Evolutionary conservation across 2,329 filamentous ascomycete species (phyloP).

Genomic region (Diaporthe citriasiana): DNA sequence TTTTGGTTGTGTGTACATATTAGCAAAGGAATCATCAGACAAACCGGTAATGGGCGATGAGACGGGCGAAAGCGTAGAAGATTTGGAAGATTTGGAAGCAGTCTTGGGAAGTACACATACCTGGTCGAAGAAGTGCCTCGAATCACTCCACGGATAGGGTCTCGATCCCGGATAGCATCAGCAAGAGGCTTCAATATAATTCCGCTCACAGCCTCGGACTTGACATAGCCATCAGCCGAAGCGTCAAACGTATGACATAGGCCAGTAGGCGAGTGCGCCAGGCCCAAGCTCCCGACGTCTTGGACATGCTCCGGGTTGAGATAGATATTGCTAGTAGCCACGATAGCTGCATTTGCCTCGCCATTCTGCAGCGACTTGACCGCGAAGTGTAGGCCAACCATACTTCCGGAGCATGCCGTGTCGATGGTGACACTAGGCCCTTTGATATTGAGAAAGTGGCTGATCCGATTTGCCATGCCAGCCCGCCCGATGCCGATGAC

Average conservation of each 20-base stretch:
- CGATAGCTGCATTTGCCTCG: constrained; percentile 1
- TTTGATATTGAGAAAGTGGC: constrained; percentile 9
- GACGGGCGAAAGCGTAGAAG: too few relatives aligned
- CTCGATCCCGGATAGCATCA: neutral
- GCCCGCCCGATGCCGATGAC: neutral
- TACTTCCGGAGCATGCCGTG: constrained; percentile 20
- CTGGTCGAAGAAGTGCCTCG: neutral
- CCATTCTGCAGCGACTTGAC: neutral
- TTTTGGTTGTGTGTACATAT: neutral
- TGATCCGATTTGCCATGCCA: neutral
- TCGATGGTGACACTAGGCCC: constrained; percentile 31
- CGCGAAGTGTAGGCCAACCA: neutral
- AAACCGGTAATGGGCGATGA: too few relatives aligned
- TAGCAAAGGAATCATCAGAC: too few relatives aligned
- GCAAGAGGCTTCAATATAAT: neutral
- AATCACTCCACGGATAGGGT: constrained; percentile 13
- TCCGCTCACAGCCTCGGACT: constrained; percentile 49
- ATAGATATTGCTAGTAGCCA: neutral
- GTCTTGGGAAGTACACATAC: too few relatives aligned
- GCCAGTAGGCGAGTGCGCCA: neutral
- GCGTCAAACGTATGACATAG: constrained; percentile 40
- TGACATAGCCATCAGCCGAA: neutral
- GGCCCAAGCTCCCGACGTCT: neutral
- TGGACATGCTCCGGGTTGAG: constrained; percentile 6
- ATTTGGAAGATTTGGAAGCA: too few relatives aligned